Conservation (phyloP, 352 stramenopile species). For the Peronospora farinosa region DNA sequence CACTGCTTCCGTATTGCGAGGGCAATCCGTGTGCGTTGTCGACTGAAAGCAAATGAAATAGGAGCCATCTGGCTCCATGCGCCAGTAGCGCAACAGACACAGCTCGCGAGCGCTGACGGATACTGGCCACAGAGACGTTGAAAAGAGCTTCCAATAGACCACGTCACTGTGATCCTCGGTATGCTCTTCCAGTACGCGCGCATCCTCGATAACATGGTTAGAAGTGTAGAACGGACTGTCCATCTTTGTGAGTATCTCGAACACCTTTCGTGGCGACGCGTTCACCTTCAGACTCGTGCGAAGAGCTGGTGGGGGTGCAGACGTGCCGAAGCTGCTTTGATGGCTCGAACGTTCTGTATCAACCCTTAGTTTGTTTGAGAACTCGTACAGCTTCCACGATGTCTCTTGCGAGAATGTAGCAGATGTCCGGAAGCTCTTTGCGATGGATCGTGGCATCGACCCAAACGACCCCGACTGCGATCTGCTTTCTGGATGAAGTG, state of each 20-base stretch:
- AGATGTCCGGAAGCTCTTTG: conserved; percentile 70
- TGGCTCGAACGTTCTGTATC: conserved; percentile 52
- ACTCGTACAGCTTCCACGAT: conserved; percentile 70
- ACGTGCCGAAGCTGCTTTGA: conserved; percentile 31
- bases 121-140: conserved; percentile 69
- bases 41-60: conserved; percentile 87
- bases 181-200: conserved; percentile 58
- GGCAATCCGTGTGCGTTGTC: conserved; percentile 58
- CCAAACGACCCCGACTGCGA: conserved; percentile 59
- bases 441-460: conserved; percentile 66
- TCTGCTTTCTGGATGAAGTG: conserved; percentile 18
- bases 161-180: conserved; percentile 68
- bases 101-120: conserved; percentile 60
- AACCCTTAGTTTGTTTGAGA: conserved; percentile 64
- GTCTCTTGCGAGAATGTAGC: conserved; percentile 74
- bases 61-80: conserved; percentile 68
- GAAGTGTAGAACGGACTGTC: conserved; percentile 64
- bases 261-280: conserved; percentile 57
- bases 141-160: conserved; percentile 67
- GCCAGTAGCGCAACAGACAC: conserved; percentile 77
- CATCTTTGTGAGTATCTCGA: conserved; percentile 69
- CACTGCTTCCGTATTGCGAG: conserved; percentile 29
- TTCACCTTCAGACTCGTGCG: conserved; percentile 69
- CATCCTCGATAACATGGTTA: conserved; percentile 73
- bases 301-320: conserved; percentile 44